Percentiles rank a stretch among this genome's conserved stretches.
phyloP scores from a whole-genome alignment of 805 yeast genomes.

The Ascoidea rubescens region DNA sequence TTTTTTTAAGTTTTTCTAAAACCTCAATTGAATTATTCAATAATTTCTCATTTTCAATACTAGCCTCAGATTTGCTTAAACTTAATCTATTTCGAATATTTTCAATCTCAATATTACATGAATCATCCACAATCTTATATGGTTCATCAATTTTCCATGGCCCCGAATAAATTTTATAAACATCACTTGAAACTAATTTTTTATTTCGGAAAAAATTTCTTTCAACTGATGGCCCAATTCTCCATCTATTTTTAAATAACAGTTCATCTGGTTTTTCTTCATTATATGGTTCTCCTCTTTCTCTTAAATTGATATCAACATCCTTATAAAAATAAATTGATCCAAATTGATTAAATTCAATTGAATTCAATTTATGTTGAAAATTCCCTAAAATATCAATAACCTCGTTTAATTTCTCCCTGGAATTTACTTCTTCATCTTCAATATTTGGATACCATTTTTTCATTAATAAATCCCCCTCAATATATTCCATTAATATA shows the following conservation, averaged over 20 bases:
- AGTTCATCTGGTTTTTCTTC: conserved; percentile 40
- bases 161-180: conserved; percentile 43
- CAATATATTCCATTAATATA: conserved; percentile 65
- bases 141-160: conserved; percentile 62
- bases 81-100: conserved; percentile 39
- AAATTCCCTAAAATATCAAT: conserved; percentile 64
- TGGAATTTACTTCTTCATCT: conserved; percentile 35
- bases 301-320: conserved; percentile 30
- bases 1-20: conserved; percentile 41
- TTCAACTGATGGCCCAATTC: conserved; percentile 83
- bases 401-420: conserved; percentile 39
- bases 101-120: conserved; percentile 57
- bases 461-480: conserved; percentile 76
- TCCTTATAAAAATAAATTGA: conserved; percentile 72
- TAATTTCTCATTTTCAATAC: conserved; percentile 26
- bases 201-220: conserved; percentile 63
- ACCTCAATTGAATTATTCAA: conserved; percentile 40
- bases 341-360: conserved; percentile 63
- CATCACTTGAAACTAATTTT: conserved; percentile 33
- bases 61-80: conserved; percentile 38
- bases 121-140: conserved; percentile 43
- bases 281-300: conserved; percentile 28
- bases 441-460: conserved; percentile 76
- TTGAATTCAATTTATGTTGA: conserved; percentile 36
- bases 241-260: conserved; percentile 53